Evolutionary conservation across 2,329 filamentous ascomycete species (phyloP), one percentile per base, ranked within the genome.

Genomic region (Scytalidium lignicola): DNA sequence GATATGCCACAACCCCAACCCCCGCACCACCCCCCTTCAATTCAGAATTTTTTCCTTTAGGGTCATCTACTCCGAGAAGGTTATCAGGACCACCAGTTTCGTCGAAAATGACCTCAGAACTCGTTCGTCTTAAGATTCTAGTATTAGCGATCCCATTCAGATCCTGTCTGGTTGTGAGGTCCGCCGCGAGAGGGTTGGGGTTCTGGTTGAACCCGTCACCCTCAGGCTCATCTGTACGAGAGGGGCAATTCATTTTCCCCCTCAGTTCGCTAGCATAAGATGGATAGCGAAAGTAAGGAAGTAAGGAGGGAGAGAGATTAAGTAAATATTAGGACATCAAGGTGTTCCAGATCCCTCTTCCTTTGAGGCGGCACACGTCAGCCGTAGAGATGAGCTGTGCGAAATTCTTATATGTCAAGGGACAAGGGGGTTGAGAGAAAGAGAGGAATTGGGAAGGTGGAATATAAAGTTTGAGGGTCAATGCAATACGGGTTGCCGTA

Each of bases 231-330:
- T 86, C 81, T 26, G 74, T 79, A 56, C 79, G 72, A 5, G 81
- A 84, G 50, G 82, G 81, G 62, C 81, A 83, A 60, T 85, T 85
- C 82, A 86, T 86, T 45, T 66, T 50, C 64, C 61, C 84, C 79
- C 10, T 26, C 23, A 26, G 23, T 26, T 26, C 23, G 10, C 23
- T 5, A 41, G 86, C 12, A 37, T 15, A 37, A n/a, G 32, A 5
- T 9, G n/a, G 10, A 37, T 37, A 37, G 4, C 15, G 32, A 37
- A 17, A n/a, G 15, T 13, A 5, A 37, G n/a, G n/a, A 37, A 4
- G 32, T 4, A 37, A 13, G 15, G 15, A n/a, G 15, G 15, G 32
- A 26, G 23, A 26, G 23, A 26, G 5, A 26, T 26, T 10, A 26
- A 26, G 23, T 26, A 10, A 26, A 26, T 26, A 26, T 26, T 26